A percentile compares a stretch with the other conserved stretches of the same genome.
These are phyloP conservation scores for Lipomyces spencermartinsiae DNA, from an alignment of 805 yeast species.

Conservation along the genomic window DNA sequence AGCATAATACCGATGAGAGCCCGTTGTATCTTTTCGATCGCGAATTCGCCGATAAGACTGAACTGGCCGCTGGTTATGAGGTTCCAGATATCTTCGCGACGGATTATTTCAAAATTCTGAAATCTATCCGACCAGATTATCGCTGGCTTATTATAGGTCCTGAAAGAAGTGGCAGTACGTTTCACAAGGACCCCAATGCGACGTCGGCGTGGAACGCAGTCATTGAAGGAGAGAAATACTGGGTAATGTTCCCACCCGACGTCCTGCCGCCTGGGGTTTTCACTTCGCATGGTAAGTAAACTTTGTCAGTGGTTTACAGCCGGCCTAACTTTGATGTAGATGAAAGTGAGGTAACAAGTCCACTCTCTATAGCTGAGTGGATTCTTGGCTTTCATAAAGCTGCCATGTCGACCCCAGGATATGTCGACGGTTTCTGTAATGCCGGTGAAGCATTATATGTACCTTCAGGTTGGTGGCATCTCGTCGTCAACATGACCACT, in stretches of 20 bases:
- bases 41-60: constrained; percentile 52
- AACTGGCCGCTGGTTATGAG: constrained; percentile 57
- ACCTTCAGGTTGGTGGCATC: constrained; percentile 98
- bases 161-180: constrained; percentile 80
- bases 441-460: constrained; percentile 88
- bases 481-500: constrained; percentile 80
- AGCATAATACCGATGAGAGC: constrained; percentile 72
- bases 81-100: constrained; percentile 38
- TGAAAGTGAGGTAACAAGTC: constrained; percentile 89
- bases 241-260: constrained; percentile 88
- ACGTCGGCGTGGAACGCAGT: constrained; percentile 92
- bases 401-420: constrained; percentile 52
- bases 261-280: constrained; percentile 84
- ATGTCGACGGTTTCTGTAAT: constrained; percentile 73
- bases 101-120: constrained; percentile 61
- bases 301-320: not conserved
- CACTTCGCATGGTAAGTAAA: constrained; percentile 50
- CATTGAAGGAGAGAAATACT: constrained; percentile 73
- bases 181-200: constrained; percentile 90
- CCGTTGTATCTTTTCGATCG: constrained; percentile 90
- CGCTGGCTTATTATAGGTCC: constrained; percentile 94
- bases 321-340: constrained; percentile 50
- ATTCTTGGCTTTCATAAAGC: constrained; percentile 82
- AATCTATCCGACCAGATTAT: constrained; percentile 72
- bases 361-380: constrained; percentile 94